phyloP scores from a whole-genome alignment of 2,329 filamentous ascomycete species.

The Aspergillus aculeatus region DNA sequence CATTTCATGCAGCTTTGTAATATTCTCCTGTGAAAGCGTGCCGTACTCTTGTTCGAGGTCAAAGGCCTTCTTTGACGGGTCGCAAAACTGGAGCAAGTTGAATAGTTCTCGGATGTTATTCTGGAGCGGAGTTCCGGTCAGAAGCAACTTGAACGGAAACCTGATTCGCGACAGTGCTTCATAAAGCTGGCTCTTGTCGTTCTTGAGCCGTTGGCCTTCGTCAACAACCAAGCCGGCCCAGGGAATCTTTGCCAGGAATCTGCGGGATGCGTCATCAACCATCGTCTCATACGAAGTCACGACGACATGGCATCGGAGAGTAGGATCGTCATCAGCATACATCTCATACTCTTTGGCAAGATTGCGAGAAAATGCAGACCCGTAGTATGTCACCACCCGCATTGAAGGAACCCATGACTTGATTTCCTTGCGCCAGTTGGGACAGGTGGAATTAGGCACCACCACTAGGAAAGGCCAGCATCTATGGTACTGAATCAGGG shows the following conservation, averaged over 20 bases:
- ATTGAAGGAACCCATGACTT: constrained; percentile 87
- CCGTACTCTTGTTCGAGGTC: constrained; percentile 72
- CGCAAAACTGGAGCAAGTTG: constrained; percentile 93
- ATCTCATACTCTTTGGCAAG: constrained; percentile 82
- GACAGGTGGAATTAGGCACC: constrained; percentile 89
- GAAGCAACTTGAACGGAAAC: constrained; percentile 77
- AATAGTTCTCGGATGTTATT: constrained; percentile 92
- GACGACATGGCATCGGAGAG: constrained; percentile 84
- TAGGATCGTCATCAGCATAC: constrained; percentile 62
- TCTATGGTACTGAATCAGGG: constrained; percentile 65
- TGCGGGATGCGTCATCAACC: constrained; percentile 66
- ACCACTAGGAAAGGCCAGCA: constrained; percentile 93
- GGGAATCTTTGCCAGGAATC: constrained; percentile 66
- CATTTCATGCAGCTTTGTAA: constrained; percentile 75
- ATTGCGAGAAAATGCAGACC: constrained; percentile 69
- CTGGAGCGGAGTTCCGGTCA: constrained; percentile 80
- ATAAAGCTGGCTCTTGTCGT: constrained; percentile 83
- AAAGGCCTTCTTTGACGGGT: constrained; percentile 68
- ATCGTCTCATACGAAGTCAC: constrained; percentile 94
- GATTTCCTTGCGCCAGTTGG: constrained; percentile 97
- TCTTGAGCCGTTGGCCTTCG: constrained; percentile 93
- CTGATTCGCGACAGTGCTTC: constrained; percentile 68
- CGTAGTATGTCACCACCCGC: constrained; percentile 90
- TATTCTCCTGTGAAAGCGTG: constrained; percentile 78
- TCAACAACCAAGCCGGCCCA: constrained; percentile 92